Base-by-base conservation (phyloP, 768 basidiomycete genomes). In the Pleurotus citrinopileatus region DNA sequence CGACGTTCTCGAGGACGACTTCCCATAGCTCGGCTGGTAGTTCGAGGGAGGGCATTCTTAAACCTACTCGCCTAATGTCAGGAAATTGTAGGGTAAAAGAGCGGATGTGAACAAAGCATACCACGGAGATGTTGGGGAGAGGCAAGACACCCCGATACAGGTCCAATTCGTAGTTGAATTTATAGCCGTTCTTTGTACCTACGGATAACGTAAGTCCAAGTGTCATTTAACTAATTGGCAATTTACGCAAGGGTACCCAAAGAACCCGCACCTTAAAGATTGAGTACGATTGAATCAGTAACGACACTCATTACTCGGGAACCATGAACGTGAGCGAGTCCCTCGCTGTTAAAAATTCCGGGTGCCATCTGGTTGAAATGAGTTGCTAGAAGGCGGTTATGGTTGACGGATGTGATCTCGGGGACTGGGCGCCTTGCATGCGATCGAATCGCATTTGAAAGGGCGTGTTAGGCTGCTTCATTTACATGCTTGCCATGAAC, bases 1-100 rank as follows among this genome's bases (percentile, higher is more conserved):
- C 8, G 17, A 37, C 32, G 22, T 36, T 22, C 15, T 15, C 34
- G 7, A 51, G n/a, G 20, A 51, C 34, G 19, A 15, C 10, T 23
- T 38, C 48, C 48, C 48, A 51, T 23, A 51, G n/a, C 48, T 51
- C 48, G 15, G n/a, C 19, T 8, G 48, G 48, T 17, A 47, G 26
- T 13, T 27, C 27, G 38, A 6, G 12, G 5, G 38, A 17, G 5
- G 38, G 6, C 19, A 13, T 7, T 5, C 38, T 8, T 40, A n/a
- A 40, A 13, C 6, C 38, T 40, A 32, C 7, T 32, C 29, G 29
- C 7, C 29, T 32, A 13, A 32, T 13, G 13, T 32, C 29, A 32
- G 29, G 6, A 32, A 32, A 6, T 32, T 6, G 29, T 13, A 32
- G 29, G 6, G 13, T 6, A 32, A 32, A 32, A 6, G 7, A 32